Conservation (phyloP, 257 asterid genomes). For the Thymus mandschuricus region DNA sequence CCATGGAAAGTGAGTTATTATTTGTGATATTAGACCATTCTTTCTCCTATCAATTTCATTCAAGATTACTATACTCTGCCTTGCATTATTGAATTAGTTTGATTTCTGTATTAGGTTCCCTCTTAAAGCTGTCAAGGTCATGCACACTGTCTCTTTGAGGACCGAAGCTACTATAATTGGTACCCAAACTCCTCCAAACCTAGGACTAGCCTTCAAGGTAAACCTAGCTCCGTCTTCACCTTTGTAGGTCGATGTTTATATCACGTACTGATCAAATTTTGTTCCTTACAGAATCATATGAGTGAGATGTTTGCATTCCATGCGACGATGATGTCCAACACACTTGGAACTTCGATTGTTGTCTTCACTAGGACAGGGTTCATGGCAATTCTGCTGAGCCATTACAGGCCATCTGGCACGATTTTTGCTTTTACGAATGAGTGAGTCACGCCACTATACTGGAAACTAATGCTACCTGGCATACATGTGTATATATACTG, state of each 20-base stretch:
- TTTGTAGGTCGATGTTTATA: constrained; percentile 11
- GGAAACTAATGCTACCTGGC: no score
- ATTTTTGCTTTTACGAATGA: constrained; percentile 95
- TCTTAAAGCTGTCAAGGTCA: constrained; percentile 91
- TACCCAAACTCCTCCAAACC: constrained; percentile 72
- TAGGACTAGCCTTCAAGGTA: constrained; percentile 93
- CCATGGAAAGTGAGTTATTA: constrained; percentile 80
- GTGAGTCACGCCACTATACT: constrained; percentile 50
- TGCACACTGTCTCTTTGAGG: constrained; percentile 92
- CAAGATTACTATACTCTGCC: constrained; percentile 4
- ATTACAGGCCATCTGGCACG: constrained; percentile 94
- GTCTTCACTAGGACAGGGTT: constrained; percentile 95
- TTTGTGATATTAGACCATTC: constrained; percentile 12
- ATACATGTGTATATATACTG: no score
- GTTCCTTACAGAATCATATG: constrained; percentile 84
- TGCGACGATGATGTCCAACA: constrained; percentile 97
- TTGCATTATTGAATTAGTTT: constrained; percentile 20
- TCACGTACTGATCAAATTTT: constrained; percentile 18
- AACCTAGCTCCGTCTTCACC: constrained; percentile 21
- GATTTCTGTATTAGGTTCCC: constrained; percentile 60
- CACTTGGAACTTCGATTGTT: constrained; percentile 88
- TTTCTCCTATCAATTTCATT: constrained; percentile 3
- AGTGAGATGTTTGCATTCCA: constrained; percentile 99
- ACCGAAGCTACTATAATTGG: constrained; percentile 88
- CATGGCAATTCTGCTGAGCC: constrained; percentile 96